These are phyloP conservation scores for Kodamaea lidongshanica DNA, from an alignment of 805 yeast species.

Conservation along the genomic window DNA sequence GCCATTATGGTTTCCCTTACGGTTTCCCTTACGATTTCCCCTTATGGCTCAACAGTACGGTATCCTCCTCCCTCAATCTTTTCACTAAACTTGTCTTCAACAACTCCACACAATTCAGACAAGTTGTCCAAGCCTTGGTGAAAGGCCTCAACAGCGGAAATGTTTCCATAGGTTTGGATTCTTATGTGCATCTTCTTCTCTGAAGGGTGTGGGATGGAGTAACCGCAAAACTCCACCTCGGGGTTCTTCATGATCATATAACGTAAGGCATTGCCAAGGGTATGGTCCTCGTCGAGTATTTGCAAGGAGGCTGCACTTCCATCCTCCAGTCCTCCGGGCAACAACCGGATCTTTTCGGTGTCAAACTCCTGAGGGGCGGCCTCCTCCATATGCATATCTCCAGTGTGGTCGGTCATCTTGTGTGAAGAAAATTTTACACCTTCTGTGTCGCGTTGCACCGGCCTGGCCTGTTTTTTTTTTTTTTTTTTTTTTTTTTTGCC, in stretches of 20 bases:
- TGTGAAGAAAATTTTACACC: slow-evolving; percentile 1
- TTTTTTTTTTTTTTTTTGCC: no score
- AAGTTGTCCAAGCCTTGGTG: slow-evolving; percentile 87
- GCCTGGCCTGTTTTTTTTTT: no score
- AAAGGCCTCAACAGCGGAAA: slow-evolving; percentile 87
- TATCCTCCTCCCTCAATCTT: slow-evolving; percentile 55
- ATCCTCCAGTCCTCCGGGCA: slow-evolving; percentile 88
- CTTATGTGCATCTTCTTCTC: slow-evolving; percentile 84
- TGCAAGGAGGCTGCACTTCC: slow-evolving; percentile 95
- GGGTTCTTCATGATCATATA: slow-evolving; percentile 96
- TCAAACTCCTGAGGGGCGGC: slow-evolving; percentile 38
- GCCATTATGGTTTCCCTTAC: no score
- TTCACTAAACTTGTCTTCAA: slow-evolving; percentile 73
- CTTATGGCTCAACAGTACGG: slow-evolving; percentile 43
- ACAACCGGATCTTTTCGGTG: slow-evolving; percentile 53
- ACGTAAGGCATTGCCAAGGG: slow-evolving; percentile 89
- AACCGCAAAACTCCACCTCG: slow-evolving; percentile 96
- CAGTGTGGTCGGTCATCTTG: slow-evolving; percentile 19
- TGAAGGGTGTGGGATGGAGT: slow-evolving; percentile 97
- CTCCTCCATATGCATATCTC: slow-evolving; percentile 19
- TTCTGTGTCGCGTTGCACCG: no score
- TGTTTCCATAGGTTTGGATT: slow-evolving; percentile 84
- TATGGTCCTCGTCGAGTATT: slow-evolving; percentile 90
- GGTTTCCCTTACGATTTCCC: no score
- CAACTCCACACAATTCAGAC: slow-evolving; percentile 71